Percentiles rank a stretch among this genome's conserved stretches.
phyloP scores from a whole-genome alignment of 768 basidiomycete species.

The Imleria badia region DNA sequence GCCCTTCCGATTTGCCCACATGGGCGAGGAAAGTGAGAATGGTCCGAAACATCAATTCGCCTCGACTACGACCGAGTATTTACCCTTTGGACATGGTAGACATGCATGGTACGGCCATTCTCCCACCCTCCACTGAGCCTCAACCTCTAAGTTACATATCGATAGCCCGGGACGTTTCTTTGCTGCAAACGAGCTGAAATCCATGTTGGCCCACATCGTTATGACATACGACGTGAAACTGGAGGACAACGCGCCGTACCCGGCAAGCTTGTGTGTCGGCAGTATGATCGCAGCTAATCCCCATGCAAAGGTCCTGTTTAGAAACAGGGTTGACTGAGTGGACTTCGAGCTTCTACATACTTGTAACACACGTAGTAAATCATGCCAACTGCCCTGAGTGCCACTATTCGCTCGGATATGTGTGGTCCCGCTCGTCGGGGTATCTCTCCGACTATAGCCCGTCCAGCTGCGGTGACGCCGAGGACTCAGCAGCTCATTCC shows the following conservation, averaged over 20 bases:
- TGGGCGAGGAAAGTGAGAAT: conserved; percentile 12
- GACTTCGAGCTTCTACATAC: too few relatives aligned
- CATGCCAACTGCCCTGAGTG: too few relatives aligned
- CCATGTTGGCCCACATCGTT: not conserved
- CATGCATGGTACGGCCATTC: conserved; percentile 7
- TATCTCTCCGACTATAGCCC: too few relatives aligned
- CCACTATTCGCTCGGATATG: too few relatives aligned
- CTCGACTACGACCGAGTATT: conserved; percentile 31
- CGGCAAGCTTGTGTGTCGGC: not conserved
- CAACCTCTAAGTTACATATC: too few relatives aligned
- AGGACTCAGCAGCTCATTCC: too few relatives aligned
- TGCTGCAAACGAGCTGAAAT: not conserved
- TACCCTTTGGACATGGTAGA: conserved; percentile 37
- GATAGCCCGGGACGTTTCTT: not conserved
- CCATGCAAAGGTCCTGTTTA: not conserved
- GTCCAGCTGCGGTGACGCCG: too few relatives aligned
- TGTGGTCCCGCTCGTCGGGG: too few relatives aligned
- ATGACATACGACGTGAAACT: conserved; percentile 3
- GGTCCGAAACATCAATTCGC: conserved; percentile 21
- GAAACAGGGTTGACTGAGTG: not conserved
- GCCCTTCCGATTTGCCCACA: not conserved
- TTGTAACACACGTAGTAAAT: too few relatives aligned
- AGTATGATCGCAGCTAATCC: not conserved
- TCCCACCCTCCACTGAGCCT: too few relatives aligned
- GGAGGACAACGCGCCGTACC: not conserved